phyloP scores from a whole-genome alignment of 2,329 filamentous ascomycete genomes.

The Camptophora hylomeconis region DNA sequence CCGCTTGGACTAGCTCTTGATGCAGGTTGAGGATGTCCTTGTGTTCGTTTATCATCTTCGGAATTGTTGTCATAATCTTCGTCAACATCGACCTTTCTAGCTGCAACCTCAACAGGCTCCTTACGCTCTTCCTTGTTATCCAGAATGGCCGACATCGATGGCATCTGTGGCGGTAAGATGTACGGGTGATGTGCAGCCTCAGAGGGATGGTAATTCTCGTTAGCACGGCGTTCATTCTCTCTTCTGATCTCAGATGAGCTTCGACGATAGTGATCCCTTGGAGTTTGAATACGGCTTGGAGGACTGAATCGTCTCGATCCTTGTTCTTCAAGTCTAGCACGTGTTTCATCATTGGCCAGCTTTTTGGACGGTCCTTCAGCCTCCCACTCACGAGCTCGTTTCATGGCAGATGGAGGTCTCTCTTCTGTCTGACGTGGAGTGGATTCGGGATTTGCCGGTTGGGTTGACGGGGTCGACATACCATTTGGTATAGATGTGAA shows the following conservation, averaged over 20 bases:
- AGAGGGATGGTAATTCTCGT: constrained; percentile 78
- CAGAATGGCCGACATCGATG: constrained; percentile 45
- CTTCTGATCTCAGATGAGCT: constrained; percentile 56
- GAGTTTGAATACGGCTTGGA: constrained; percentile 45
- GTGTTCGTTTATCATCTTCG: constrained; percentile 57
- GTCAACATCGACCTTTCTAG: constrained; percentile 90
- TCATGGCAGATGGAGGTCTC: constrained; percentile 66
- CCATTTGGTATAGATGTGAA: constrained; percentile 64
- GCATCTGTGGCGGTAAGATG: constrained; percentile 42
- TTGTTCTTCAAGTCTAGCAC: constrained; percentile 74
- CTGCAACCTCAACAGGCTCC: constrained; percentile 63
- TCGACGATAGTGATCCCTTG: constrained; percentile 59
- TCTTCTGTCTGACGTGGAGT: constrained; percentile 55
- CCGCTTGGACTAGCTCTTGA: constrained; percentile 2
- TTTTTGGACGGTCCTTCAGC: constrained; percentile 66
- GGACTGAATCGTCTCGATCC: constrained; percentile 61
- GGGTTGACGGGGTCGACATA: constrained; percentile 54
- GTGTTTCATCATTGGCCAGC: constrained; percentile 73
- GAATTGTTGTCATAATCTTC: constrained; percentile 94
- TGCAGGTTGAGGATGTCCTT: constrained; percentile 9
- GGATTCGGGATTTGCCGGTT: constrained; percentile 55
- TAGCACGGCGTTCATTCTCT: constrained; percentile 51
- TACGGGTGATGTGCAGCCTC: constrained; percentile 79
- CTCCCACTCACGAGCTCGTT: constrained; percentile 88
- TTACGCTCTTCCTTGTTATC: constrained; percentile 44